Base-by-base conservation (phyloP, 305 asterid species). In the Coffea humblotiana region DNA sequence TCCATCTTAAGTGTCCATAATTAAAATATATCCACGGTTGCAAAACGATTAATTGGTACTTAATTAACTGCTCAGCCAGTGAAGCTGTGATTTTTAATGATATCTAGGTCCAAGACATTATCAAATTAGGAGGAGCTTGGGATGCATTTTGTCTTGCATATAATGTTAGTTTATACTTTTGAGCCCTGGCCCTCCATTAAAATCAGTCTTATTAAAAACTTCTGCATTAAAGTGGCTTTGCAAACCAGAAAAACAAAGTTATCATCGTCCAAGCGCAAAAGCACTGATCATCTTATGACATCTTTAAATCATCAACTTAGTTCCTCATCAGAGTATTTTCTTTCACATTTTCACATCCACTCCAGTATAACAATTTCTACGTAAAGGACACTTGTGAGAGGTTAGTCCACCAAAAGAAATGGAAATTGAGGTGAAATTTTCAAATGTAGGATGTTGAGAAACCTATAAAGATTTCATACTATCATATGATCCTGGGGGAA, bases 151-250 rank as follows among this genome's bases (percentile, higher is more conserved):
- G 13, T 23, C 47, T 76, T 76, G 71, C 72, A 7, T 76, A 63
- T 76, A 69, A 25, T 76, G 65, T 13, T 63, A 60, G 48, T 63
- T 4, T 23, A n/a, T 71, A 71, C 18, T 76, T 76, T 76, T 76
- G 58, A 8, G 43, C 40, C 54, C 18, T 43, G 71, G n/a, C 71
- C 71, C 77, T 60, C 69, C 77, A 56, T 48, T 70, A 14, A 37
- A 45, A 47, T 48, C 3, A 32, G 65, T 43, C 32, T 23, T 14
- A 72, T 21, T 25, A 45, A 40, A 47, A 54, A 56, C 78, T 72
- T 73, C 35, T 79, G 14, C 27, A 37, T 63, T 72, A 60, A 71
- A 74, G 65, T 71, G 48, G 72, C 82, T 48, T 58, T 60, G 35
- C 23, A 43, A 60, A 71, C 49, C 77, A 61, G 29, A 63, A 76